phyloP scores from a whole-genome alignment of 495 filamentous ascomycete genomes.

The Penicillium robsamsonii region DNA sequence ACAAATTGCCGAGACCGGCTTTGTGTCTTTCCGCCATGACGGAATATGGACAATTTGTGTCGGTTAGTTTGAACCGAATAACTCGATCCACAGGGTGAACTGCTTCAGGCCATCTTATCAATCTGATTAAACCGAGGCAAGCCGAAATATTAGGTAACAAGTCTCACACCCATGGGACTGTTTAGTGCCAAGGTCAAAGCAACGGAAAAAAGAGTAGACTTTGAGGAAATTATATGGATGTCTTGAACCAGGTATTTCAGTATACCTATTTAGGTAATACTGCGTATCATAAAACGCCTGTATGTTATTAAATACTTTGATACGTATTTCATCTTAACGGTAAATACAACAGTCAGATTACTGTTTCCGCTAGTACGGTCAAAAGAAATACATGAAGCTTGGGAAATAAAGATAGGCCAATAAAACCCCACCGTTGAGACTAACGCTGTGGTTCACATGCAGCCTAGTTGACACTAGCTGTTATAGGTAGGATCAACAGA shows the following conservation, averaged over 20 bases:
- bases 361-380: not conserved
- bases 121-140: conserved; percentile 11
- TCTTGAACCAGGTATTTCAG: not conserved
- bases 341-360: not conserved
- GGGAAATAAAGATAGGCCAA: not conserved
- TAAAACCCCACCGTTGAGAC: not conserved
- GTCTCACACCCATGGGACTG: not conserved
- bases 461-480: not conserved
- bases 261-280: not conserved
- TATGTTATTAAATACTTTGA: not conserved
- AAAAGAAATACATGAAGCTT: not conserved
- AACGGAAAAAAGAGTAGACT: not conserved
- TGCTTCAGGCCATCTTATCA: conserved; percentile 11
- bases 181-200: not conserved
- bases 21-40: conserved; percentile 3
- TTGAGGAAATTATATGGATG: not conserved
- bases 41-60: conserved; percentile 3
- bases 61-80: not conserved
- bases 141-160: conserved; percentile 10
- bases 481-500: conserved; percentile 9
- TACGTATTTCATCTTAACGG: not conserved
- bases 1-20: conserved; percentile 8
- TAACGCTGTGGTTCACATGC: not conserved
- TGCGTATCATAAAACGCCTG: not conserved
- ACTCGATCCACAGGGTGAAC: not conserved